phyloP scores from a whole-genome alignment of 2,329 filamentous ascomycete genomes.

The Pseudogymnoascus sp. region DNA sequence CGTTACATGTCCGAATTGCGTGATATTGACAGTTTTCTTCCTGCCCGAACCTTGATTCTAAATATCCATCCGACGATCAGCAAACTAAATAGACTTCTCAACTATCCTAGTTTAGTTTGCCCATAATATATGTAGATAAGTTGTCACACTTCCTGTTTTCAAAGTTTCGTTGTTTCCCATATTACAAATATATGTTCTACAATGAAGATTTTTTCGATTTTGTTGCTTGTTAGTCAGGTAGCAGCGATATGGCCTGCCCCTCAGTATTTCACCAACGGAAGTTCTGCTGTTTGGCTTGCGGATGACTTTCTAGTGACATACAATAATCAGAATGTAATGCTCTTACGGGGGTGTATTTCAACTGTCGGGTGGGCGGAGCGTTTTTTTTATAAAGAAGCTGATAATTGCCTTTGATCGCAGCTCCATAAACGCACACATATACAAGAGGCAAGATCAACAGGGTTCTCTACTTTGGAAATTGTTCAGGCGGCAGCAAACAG shows the following conservation, averaged over 20 bases:
- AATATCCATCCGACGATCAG: neutral
- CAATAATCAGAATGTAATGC: conserved; percentile 46
- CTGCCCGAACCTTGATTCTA: too few relatives aligned
- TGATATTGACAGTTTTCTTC: neutral
- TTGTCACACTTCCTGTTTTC: neutral
- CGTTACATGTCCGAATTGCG: neutral
- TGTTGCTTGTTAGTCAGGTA: conserved; percentile 17
- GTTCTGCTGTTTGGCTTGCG: conserved; percentile 45
- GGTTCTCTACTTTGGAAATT: conserved; percentile 39
- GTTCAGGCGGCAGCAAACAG: conserved; percentile 50
- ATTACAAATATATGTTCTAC: neutral
- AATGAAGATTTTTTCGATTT: conserved; percentile 19
- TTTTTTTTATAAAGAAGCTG: conserved; percentile 20
- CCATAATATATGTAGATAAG: neutral
- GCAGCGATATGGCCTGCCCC: conserved; percentile 51
- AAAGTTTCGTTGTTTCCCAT: neutral
- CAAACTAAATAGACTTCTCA: neutral
- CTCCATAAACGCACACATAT: conserved; percentile 12
- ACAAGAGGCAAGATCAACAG: neutral
- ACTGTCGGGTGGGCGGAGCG: conserved; percentile 11
- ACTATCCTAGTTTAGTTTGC: neutral
- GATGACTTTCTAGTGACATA: conserved; percentile 46
- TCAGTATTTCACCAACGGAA: conserved; percentile 41
- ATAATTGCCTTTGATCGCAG: conserved; percentile 21
- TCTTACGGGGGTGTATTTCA: conserved; percentile 32